phyloP scores from a whole-genome alignment of 2,329 filamentous ascomycete species.

The Hypoxylon sp. region DNA sequence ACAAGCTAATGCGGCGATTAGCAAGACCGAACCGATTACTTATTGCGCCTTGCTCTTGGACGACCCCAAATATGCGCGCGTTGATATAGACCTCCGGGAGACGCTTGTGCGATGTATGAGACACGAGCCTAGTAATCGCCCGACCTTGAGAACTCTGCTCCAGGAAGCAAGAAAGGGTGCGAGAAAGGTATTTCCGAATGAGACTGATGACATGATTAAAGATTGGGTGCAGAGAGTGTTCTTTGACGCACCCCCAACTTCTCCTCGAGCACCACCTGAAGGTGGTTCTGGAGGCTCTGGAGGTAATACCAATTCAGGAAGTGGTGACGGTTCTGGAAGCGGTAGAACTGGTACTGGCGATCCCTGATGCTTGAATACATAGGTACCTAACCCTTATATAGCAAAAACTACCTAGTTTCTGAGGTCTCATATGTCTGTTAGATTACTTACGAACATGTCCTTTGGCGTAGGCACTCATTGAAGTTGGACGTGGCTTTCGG shows the following conservation, averaged over 20 bases:
- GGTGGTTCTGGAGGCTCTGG: not conserved
- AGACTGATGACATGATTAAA: conserved; percentile 34
- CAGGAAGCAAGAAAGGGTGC: conserved; percentile 11
- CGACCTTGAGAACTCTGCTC: conserved; percentile 24
- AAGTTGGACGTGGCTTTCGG: conserved; percentile 3
- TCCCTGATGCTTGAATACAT: not conserved
- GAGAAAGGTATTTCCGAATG: conserved; percentile 22
- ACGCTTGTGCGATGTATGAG: conserved; percentile 44
- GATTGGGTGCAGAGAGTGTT: conserved; percentile 32
- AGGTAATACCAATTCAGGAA: not conserved
- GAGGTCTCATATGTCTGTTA: not conserved
- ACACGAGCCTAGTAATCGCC: conserved; percentile 36
- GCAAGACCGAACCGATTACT: not conserved
- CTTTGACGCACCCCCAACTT: conserved; percentile 1
- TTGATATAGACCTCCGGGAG: conserved; percentile 38
- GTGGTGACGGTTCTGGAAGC: not conserved
- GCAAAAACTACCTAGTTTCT: not conserved
- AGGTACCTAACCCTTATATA: not conserved
- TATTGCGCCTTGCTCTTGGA: conserved; percentile 34
- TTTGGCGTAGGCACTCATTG: not conserved
- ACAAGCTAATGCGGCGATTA: not conserved
- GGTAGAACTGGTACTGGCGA: not conserved
- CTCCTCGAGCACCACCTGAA: not conserved
- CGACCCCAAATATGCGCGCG: not conserved
- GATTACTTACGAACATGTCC: not conserved